phyloP scores from a whole-genome alignment of 805 yeast genomes.

The Pichia phayaonensis region DNA sequence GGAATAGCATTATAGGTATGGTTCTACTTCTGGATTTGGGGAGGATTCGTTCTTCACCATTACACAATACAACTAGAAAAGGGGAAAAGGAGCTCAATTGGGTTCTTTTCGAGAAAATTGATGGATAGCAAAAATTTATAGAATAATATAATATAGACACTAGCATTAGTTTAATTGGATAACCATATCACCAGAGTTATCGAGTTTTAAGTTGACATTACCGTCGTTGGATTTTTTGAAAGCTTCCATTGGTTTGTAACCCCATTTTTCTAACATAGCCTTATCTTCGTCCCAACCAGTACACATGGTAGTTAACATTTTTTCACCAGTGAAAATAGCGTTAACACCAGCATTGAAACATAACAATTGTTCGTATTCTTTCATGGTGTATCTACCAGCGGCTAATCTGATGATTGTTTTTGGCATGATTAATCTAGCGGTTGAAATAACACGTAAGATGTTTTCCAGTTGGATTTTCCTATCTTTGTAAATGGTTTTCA shows the following conservation, averaged over 20 bases:
- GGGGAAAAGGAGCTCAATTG: no score
- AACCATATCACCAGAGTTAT: not conserved
- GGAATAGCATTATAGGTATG: no score
- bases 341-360: slow-evolving; percentile 75
- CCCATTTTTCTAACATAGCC: slow-evolving; percentile 63
- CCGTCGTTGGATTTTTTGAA: slow-evolving; percentile 5
- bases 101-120: no score
- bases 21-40: no score
- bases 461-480: slow-evolving; percentile 50
- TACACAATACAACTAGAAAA: no score
- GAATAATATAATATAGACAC: no score
- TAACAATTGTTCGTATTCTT: slow-evolving; percentile 63
- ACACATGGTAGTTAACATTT: slow-evolving; percentile 76
- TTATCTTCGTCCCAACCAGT: slow-evolving; percentile 81
- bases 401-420: slow-evolving; percentile 62
- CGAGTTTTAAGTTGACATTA: not conserved
- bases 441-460: slow-evolving; percentile 62
- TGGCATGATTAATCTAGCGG: slow-evolving; percentile 74
- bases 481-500: slow-evolving; percentile 27
- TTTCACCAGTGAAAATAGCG: slow-evolving; percentile 75
- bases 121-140: no score
- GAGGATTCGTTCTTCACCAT: no score
- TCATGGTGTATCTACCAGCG: slow-evolving; percentile 79
- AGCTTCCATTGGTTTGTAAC: slow-evolving; percentile 26
- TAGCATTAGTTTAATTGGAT: not conserved